These are phyloP conservation scores for Pseudocercospora fuligena DNA, from an alignment of 2,329 filamentous ascomycete genomes.

Conservation along the genomic window DNA sequence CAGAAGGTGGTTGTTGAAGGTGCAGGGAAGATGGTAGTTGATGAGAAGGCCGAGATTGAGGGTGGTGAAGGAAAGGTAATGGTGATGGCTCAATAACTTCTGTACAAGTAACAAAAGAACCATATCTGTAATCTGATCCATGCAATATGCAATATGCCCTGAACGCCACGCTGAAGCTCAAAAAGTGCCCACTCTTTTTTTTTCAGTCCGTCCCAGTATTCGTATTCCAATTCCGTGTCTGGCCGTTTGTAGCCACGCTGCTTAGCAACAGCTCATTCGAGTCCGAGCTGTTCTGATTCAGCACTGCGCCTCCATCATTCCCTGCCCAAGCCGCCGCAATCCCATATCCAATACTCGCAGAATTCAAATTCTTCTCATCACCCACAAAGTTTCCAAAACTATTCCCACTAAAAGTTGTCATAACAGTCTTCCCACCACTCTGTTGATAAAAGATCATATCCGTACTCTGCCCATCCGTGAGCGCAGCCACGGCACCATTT, in stretches of 20 bases:
- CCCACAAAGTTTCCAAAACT: neutral
- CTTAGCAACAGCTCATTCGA: neutral
- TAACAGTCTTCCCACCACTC: neutral
- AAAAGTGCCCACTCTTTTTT: neutral
- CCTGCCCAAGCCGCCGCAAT: neutral
- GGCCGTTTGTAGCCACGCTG: neutral
- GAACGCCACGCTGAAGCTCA: neutral
- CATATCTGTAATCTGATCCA: neutral
- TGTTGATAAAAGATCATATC: slow-evolving; percentile 5
- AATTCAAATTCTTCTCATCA: neutral
- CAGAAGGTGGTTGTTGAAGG: slow-evolving; percentile 8
- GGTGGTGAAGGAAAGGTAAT: neutral
- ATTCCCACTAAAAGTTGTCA: neutral
- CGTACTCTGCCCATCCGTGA: neutral
- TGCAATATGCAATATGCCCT: neutral
- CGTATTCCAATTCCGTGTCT: neutral
- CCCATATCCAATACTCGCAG: neutral
- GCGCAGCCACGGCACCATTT: neutral
- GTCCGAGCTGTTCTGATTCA: neutral
- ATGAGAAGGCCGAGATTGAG: neutral
- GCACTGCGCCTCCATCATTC: neutral
- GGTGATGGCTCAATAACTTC: neutral
- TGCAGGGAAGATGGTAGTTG: neutral
- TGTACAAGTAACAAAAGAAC: neutral
- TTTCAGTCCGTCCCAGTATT: neutral